Base-by-base conservation (phyloP, 306 rosid species). In the Phaseolus lunatus region DNA sequence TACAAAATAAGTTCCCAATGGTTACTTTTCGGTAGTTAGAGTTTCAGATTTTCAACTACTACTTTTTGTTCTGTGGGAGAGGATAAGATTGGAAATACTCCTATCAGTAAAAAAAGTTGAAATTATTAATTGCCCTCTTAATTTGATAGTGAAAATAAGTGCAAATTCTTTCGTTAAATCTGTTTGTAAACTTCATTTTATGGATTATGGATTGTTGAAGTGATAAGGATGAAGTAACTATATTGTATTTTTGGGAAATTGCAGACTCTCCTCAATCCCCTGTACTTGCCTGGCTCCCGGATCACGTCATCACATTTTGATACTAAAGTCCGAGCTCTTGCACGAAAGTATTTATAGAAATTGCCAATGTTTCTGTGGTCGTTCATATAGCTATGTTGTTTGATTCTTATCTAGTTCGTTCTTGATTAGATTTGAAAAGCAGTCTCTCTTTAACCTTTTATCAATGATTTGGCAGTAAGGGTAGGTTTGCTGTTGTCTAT, bases 231-330 rank as follows among this genome's bases (percentile, higher is more conserved):
- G 6, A 52, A 15, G 44, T 67, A 39, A 45, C 43, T 8, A 47
- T 43, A 48, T 56, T 73, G 23, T 47, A 19, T 63, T 75, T 76
- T 75, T 88, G 81, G 73, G 45, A 70, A 82, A 80, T 81, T 76
- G 87, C 97, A 94, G 97, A 88, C 82, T 62, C 93, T 94, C 49
- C 98, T 92, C 24, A 94, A 92, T 86, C 97, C 98, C 54, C 85
- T 90, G 58, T 92, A 94, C 84, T 75, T 94, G 79, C 96, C 98
- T 77, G 98, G 97, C 79, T 92, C 98, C n/a, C 94, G 96, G 81
- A 83, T 94, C 70, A 53, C 97, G 0, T 94, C 98, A 31, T 92
- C 98, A 13, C 98, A 92, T 82, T 94, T 94, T 63, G 97, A 94
- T 77, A 94, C 98, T 16, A 94, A 94, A 83, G 98, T 94, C 12